Percentiles rank a stretch among this genome's conserved stretches.
These are phyloP conservation scores for Meyerozyma carpophila DNA, from an alignment of 1,139 yeast species.

Conservation along the genomic window DNA sequence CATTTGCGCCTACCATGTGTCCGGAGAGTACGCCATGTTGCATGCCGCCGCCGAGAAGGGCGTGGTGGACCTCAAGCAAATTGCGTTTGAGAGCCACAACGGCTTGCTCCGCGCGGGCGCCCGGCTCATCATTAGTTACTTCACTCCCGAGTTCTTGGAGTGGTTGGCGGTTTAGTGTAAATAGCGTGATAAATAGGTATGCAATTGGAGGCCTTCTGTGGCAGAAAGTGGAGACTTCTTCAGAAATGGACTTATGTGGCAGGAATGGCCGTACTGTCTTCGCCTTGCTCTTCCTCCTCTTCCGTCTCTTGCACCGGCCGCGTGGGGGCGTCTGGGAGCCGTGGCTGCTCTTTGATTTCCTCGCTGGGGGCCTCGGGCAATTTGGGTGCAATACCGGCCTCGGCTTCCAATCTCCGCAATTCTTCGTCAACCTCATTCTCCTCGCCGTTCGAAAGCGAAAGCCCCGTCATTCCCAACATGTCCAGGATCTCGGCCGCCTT, in stretches of 20 bases:
- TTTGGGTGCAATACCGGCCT: not conserved
- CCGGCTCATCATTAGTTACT: slow-evolving; percentile 80
- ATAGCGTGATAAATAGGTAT: not conserved
- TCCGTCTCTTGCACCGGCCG: not conserved
- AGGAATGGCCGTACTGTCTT: not conserved
- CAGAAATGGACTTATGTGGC: too few relatives aligned
- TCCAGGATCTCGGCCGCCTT: slow-evolving; percentile 67
- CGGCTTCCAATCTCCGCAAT: not conserved
- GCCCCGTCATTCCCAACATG: slow-evolving; percentile 28
- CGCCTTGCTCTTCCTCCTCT: not conserved
- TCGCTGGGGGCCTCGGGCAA: too few relatives aligned
- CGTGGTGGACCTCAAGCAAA: slow-evolving; percentile 76
- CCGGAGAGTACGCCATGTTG: slow-evolving; percentile 97
- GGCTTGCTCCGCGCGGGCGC: slow-evolving; percentile 98
- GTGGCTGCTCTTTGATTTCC: too few relatives aligned
- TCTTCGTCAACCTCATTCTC: slow-evolving; percentile 1
- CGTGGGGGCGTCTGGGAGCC: not conserved
- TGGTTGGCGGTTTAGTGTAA: slow-evolving; percentile 54
- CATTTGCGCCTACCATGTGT: slow-evolving; percentile 90
- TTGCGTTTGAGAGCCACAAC: slow-evolving; percentile 88
- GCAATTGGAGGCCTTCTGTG: not conserved
- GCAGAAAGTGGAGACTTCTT: not conserved
- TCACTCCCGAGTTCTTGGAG: slow-evolving; percentile 92
- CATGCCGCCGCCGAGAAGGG: slow-evolving; percentile 99
- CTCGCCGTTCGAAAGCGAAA: not conserved